A percentile compares a stretch with the other conserved stretches of the same genome.
These are phyloP conservation scores for Apophysomyces ossiformis DNA, from an alignment of 371 early-diverging fungal species.

Conservation along the genomic window DNA sequence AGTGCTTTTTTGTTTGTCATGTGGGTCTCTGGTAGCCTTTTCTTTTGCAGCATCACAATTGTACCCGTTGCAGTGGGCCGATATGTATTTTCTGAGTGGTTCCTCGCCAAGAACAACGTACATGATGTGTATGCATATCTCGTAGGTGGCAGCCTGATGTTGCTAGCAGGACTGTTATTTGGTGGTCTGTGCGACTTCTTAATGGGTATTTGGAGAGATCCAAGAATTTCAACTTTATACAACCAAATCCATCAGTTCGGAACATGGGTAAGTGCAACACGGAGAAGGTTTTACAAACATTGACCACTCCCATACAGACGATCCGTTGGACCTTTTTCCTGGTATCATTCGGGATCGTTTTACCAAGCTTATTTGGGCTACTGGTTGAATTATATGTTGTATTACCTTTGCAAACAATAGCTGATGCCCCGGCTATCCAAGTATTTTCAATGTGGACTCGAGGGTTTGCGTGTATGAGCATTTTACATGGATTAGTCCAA, in stretches of 20 bases:
- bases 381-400: slow-evolving; percentile 55
- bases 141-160: slow-evolving; percentile 25
- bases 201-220: neutral
- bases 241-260: too few relatives aligned
- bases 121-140: slow-evolving; percentile 64
- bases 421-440: slow-evolving; percentile 32
- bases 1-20: slow-evolving; percentile 54
- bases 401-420: slow-evolving; percentile 41
- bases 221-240: neutral
- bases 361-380: slow-evolving; percentile 53
- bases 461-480: slow-evolving; percentile 25
- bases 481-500: slow-evolving; percentile 20
- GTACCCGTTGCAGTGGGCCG: slow-evolving; percentile 56
- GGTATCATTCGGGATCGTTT: slow-evolving; percentile 43
- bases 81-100: slow-evolving; percentile 29
- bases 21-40: slow-evolving; percentile 52
- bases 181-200: neutral
- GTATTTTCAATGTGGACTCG: slow-evolving; percentile 35
- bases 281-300: neutral
- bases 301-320: neutral
- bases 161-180: slow-evolving; percentile 6
- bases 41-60: slow-evolving; percentile 41
- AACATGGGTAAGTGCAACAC: neutral
- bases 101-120: slow-evolving; percentile 29
- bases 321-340: slow-evolving; percentile 35